Percentiles rank a stretch among this genome's conserved stretches.
Evolutionary conservation across 2,329 filamentous ascomycete species (phyloP).

Genomic region (Leptosphaerulina australis): DNA sequence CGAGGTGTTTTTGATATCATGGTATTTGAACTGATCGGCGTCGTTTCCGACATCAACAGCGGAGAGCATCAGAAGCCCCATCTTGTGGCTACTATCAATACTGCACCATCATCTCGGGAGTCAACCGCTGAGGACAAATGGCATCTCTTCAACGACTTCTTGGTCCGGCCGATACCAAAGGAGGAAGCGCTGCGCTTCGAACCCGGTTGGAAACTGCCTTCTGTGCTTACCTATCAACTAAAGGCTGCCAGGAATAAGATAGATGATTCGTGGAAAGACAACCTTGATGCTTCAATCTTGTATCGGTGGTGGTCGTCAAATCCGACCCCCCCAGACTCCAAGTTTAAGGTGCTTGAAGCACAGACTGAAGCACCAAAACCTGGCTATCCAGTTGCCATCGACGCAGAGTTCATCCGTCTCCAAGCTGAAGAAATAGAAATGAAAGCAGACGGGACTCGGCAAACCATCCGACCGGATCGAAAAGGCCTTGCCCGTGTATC

Average conservation of each 20-base stretch:
- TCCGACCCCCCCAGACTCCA: conserved; percentile 54
- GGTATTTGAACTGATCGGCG: conserved; percentile 88
- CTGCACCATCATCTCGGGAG: conserved; percentile 69
- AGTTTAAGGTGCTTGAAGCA: conserved; percentile 65
- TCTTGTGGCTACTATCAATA: conserved; percentile 88
- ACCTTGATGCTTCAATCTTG: conserved; percentile 81
- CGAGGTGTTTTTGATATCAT: conserved; percentile 79
- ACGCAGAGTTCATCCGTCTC: conserved; percentile 94
- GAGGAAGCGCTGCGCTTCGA: conserved; percentile 91
- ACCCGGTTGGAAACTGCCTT: conserved; percentile 89
- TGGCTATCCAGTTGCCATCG: conserved; percentile 81
- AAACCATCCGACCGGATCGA: conserved; percentile 88
- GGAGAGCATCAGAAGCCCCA: conserved; percentile 86
- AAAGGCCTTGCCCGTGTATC: conserved; percentile 93
- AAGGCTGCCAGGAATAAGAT: conserved; percentile 81
- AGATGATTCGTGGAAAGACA: conserved; percentile 84
- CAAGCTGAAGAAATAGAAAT: conserved; percentile 95
- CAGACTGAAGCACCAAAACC: conserved; percentile 69
- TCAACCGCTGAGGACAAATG: conserved; percentile 71
- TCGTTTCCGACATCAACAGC: conserved; percentile 88
- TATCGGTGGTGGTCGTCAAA: conserved; percentile 71
- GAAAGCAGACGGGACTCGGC: conserved; percentile 89
- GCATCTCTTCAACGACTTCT: conserved; percentile 97
- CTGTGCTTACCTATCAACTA: conserved; percentile 83
- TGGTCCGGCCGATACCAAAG: conserved; percentile 78